Percentiles rank a stretch among this genome's conserved stretches.
Evolutionary conservation across 1,284 basidiomycete genomes (phyloP).

Genomic region (Fomitiporia mediterranea): DNA sequence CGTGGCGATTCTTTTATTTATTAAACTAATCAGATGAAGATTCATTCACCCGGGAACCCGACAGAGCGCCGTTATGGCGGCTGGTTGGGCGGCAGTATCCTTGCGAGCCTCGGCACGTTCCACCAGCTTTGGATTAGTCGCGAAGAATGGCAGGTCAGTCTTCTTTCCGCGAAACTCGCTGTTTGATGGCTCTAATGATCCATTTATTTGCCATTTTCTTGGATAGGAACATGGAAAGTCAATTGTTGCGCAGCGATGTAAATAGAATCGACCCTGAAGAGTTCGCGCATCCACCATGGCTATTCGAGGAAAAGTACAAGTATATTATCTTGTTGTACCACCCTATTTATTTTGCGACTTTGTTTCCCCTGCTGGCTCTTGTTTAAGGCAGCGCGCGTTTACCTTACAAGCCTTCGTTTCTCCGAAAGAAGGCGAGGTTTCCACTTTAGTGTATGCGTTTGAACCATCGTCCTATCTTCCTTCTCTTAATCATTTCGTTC

Average conservation of each 20-base stretch:
- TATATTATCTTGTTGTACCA: too few species aligned
- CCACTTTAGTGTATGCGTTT: too few species aligned
- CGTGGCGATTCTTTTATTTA: conserved; percentile 35
- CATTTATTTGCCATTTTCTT: not conserved
- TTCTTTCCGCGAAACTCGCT: not conserved
- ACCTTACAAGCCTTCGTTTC: too few species aligned
- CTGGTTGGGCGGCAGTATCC: conserved; percentile 92
- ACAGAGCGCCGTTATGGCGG: conserved; percentile 84
- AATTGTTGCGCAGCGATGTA: conserved; percentile 76
- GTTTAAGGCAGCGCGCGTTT: too few species aligned
- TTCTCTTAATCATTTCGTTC: too few species aligned
- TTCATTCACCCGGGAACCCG: conserved; percentile 86
- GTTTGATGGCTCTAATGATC: not conserved
- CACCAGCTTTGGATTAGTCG: conserved; percentile 93
- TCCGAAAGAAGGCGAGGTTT: too few species aligned
- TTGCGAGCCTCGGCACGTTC: conserved; percentile 92
- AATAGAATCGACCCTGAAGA: conserved; percentile 37
- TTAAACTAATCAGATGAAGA: conserved; percentile 45
- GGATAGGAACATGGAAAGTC: conserved; percentile 69
- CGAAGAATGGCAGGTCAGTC: conserved; percentile 83
- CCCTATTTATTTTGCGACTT: too few species aligned
- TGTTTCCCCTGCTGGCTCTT: too few species aligned
- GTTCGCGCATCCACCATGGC: too few species aligned
- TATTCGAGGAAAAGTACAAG: too few species aligned
- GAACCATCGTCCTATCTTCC: too few species aligned